Conservation (phyloP, 2,329 filamentous ascomycete species). For the Fusarium hostae region DNA sequence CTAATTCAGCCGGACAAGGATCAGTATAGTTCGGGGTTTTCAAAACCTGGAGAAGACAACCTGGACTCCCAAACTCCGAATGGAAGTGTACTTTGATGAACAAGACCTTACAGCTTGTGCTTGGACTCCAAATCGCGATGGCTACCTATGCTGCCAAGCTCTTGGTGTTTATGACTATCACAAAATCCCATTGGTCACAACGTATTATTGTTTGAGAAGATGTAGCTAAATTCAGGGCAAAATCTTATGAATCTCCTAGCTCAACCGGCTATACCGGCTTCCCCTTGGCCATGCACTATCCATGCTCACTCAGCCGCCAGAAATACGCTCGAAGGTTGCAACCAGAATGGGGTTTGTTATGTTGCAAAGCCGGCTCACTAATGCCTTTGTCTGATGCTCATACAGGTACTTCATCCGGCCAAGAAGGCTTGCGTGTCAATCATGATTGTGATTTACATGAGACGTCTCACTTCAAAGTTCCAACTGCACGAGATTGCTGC, state of each 20-base stretch:
- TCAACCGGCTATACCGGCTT: slow-evolving; percentile 31
- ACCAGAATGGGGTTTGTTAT: slow-evolving; percentile 14
- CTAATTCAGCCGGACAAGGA: slow-evolving; percentile 26
- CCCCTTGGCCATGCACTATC: slow-evolving; percentile 26
- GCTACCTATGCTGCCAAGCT: slow-evolving; percentile 16
- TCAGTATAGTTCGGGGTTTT: slow-evolving; percentile 11
- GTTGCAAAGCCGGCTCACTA: slow-evolving; percentile 7
- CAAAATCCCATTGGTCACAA: slow-evolving; percentile 3
- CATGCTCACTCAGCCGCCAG: slow-evolving; percentile 38
- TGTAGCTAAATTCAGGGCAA: slow-evolving; percentile 13
- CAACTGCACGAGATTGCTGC: neutral
- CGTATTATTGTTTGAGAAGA: slow-evolving; percentile 8
- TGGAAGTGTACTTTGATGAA: neutral
- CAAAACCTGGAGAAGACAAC: slow-evolving; percentile 29
- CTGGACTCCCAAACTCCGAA: neutral
- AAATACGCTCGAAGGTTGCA: slow-evolving; percentile 15
- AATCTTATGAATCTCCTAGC: slow-evolving; percentile 8
- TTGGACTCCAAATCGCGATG: slow-evolving; percentile 8
- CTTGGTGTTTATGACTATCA: slow-evolving; percentile 6
- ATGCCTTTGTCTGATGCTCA: neutral
- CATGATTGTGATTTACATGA: slow-evolving; percentile 15
- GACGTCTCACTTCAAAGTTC: slow-evolving; percentile 15
- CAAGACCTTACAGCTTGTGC: neutral
- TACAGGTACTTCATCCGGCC: neutral
- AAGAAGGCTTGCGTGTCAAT: slow-evolving; percentile 28